Evolutionary conservation across 495 filamentous ascomycete genomes (phyloP).

Genomic region (Elaphomyces granulatus): DNA sequence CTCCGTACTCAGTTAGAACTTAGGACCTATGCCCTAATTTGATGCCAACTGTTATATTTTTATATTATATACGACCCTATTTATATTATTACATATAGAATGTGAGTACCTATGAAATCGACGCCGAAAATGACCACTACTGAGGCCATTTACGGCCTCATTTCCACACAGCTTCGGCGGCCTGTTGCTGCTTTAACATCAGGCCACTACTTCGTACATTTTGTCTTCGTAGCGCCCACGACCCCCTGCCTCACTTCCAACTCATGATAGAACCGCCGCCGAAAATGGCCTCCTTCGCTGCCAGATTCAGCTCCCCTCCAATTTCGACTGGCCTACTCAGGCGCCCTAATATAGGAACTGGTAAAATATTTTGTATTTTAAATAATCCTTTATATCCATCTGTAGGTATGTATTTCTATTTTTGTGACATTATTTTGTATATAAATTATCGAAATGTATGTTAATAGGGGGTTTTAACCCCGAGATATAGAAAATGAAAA

Average conservation of each 20-base stretch:
- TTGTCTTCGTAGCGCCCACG: not conserved
- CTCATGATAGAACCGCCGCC: not conserved
- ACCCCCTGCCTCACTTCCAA: not conserved
- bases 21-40: no score
- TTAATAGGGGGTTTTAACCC: no score
- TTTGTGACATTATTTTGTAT: no score
- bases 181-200: constrained; percentile 4
- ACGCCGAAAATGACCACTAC: constrained; percentile 15
- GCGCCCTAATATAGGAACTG: no score
- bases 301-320: constrained; percentile 1
- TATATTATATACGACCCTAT: no score
- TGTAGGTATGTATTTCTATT: no score
- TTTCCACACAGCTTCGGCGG: constrained; percentile 2
- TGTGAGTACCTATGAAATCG: constrained; percentile 14
- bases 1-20: no score
- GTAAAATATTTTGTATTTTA: no score
- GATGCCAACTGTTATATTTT: no score
- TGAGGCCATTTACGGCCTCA: constrained; percentile 9
- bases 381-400: no score
- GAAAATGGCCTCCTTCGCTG: constrained; percentile 1
- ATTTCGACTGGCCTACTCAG: not conserved
- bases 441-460: no score
- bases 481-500: no score
- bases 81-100: constrained; percentile 14
- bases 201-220: not conserved